A percentile compares a stretch with the other conserved stretches of the same genome.
Conservation (phyloP, 129 eudicot species). For the Pittosporum tobira region DNA sequence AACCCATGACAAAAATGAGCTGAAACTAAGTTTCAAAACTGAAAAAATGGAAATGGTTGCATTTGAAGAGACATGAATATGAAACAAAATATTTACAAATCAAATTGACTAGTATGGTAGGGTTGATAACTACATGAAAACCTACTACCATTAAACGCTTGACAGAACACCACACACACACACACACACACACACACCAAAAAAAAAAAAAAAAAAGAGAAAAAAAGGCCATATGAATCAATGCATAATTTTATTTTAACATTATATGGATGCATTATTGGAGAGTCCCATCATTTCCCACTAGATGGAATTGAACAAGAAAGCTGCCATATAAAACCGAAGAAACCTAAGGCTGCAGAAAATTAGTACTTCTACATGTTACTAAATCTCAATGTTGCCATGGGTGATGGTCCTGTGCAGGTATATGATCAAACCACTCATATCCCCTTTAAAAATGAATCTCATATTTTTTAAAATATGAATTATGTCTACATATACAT, state of each 20-base stretch:
- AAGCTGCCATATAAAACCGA: slow-evolving; percentile 45
- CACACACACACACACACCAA: too few relatives aligned
- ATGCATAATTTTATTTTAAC: background rate
- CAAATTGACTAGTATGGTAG: background rate
- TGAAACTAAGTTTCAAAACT: background rate
- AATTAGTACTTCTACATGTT: slow-evolving; percentile 20
- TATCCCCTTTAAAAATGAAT: background rate
- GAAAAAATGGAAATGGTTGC: background rate
- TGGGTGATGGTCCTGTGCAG: slow-evolving; percentile 22
- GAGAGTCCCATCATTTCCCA: slow-evolving; percentile 32
- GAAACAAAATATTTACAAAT: background rate
- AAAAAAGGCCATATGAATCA: background rate
- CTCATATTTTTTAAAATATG: background rate
- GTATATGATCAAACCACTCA: slow-evolving; percentile 29
- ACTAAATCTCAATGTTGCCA: slow-evolving; percentile 17
- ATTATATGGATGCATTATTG: slow-evolving; percentile 21
- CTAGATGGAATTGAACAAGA: slow-evolving; percentile 36
- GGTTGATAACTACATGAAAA: background rate
- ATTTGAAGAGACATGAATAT: background rate
- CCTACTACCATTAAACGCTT: background rate
- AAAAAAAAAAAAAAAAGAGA: background rate
- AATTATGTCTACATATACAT: background rate
- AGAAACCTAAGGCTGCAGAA: slow-evolving; percentile 61
- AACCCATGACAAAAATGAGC: background rate
- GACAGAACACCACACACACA: slow-evolving; percentile 1